Conservation (phyloP, 2,329 filamentous ascomycete genomes). For the Scedosporium minutisporum region DNA sequence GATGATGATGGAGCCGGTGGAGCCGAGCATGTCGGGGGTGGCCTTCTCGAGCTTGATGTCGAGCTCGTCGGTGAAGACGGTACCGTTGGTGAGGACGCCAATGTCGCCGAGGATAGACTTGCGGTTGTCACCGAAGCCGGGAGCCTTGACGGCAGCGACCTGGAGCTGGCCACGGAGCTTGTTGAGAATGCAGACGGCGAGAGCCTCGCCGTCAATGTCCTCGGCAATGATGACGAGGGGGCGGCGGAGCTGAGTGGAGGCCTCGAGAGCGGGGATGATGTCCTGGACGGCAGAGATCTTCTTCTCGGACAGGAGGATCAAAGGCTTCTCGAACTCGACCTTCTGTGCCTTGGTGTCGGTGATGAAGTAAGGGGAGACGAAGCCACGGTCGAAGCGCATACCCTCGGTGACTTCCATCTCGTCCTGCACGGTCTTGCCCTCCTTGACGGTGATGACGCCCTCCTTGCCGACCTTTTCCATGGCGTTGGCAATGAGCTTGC, state of each 20-base stretch:
- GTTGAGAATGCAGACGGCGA: constrained; percentile 98
- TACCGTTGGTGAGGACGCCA: constrained; percentile 89
- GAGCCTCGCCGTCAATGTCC: constrained; percentile 96
- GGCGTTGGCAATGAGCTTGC: constrained; percentile 89
- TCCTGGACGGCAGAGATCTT: constrained; percentile 99
- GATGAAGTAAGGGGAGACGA: constrained; percentile 99
- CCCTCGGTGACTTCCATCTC: constrained; percentile 99
- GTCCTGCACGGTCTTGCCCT: constrained; percentile 96
- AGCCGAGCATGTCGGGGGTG: constrained; percentile 89
- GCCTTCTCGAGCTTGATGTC: constrained; percentile 99
- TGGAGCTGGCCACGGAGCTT: constrained; percentile 99
- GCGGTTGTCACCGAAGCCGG: constrained; percentile 98
- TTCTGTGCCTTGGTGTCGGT: constrained; percentile 98
- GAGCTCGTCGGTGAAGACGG: constrained; percentile 96
- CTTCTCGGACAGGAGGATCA: constrained; percentile 98
- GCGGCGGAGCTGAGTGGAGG: constrained; percentile 87
- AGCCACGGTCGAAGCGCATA: constrained; percentile 99
- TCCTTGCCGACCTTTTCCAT: constrained; percentile 99
- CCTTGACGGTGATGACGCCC: constrained; percentile 99
- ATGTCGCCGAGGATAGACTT: constrained; percentile 98
- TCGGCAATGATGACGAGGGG: constrained; percentile 97
- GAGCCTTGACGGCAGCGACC: constrained; percentile 96
- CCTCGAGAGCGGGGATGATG: constrained; percentile 95
- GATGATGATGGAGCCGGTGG: constrained; percentile 96
- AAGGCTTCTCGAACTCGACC: constrained; percentile 98